Evolutionary conservation across 1,284 basidiomycete genomes (phyloP), one percentile per base, ranked within the genome.

Genomic region (Moesziomyces globuligerus): DNA sequence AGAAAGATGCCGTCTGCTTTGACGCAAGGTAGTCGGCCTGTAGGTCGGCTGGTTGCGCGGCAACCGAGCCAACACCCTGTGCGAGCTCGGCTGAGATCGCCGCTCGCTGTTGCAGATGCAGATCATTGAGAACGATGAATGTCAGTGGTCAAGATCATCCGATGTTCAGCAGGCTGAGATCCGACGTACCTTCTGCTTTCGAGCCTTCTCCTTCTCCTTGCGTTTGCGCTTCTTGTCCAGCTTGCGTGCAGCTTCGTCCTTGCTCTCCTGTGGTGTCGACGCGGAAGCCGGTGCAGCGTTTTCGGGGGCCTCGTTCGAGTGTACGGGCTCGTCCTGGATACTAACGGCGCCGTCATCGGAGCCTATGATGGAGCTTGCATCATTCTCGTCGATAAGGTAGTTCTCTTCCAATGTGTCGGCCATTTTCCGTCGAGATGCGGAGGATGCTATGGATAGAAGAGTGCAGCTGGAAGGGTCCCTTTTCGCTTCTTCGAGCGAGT

Each of bases 21-120:
- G 64, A 38, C 4, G 53, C n/a, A 5, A 80, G 46, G 37, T 73
- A 79, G 68, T 80, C 78, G 29, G 78, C 77, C 38, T 80, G 78
- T 62, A 75, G 57, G 38, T 75, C 73, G 4, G 58, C 42, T 3
- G 75, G 75, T 29, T 68, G 66, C 13, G 60, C 49, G 15, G 72
- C 72, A 15, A 76, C 52, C 11, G 72, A 69, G n/a, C 67, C 62
- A 2, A 57, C 41, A 15, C 57, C 54, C 51, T 59, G 54, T 28
- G 61, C 52, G n/a, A 61, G 47, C 17, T 66, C 64, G 32, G 70
- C 65, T 7, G 65, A 56, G 9, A 72, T n/a, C 3, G 74, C 71
- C 4, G 68, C 64, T 49, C 74, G 47, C 67, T 78, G 67, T 28
- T 34, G 26, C 13, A 1, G 3, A 28, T 47, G 18, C 11, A 25